Evolutionary conservation across 441 rosid genomes (phyloP).

Genomic region (Erodium texanum): DNA sequence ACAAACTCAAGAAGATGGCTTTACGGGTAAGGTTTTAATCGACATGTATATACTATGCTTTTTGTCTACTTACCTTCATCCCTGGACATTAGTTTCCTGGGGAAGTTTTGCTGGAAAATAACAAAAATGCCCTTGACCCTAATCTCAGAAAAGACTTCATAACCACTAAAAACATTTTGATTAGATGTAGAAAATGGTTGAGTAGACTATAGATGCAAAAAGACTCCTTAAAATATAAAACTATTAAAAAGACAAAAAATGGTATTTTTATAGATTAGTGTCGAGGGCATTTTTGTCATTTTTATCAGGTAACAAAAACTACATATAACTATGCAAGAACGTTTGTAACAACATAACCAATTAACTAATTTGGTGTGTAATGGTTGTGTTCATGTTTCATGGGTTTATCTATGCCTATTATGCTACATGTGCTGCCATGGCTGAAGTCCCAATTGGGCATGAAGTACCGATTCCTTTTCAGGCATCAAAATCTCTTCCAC

Average conservation of each 20-base stretch:
- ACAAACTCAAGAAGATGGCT: slow-evolving; percentile 88
- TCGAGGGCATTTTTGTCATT: no score
- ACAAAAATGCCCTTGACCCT: no score
- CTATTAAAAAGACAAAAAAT: no score
- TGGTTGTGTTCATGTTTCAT: no score
- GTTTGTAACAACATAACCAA: not conserved
- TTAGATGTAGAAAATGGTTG: no score
- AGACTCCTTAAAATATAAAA: no score
- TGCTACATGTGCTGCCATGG: not conserved
- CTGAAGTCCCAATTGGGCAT: not conserved
- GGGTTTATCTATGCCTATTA: not conserved
- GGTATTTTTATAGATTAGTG: no score
- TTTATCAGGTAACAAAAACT: not conserved
- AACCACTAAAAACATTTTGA: no score
- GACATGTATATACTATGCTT: slow-evolving; percentile 5
- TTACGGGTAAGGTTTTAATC: slow-evolving; percentile 40
- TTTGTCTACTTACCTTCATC: not conserved
- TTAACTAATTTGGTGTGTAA: no score
- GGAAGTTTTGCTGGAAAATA: no score
- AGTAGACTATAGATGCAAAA: no score
- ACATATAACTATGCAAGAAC: slow-evolving; percentile 3
- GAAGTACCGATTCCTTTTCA: not conserved
- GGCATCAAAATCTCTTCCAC: not conserved
- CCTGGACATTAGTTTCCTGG: not conserved
- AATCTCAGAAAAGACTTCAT: no score